These are phyloP conservation scores for Globisporangium radiosum DNA, from an alignment of 352 stramenopile genomes.

Conservation along the genomic window DNA sequence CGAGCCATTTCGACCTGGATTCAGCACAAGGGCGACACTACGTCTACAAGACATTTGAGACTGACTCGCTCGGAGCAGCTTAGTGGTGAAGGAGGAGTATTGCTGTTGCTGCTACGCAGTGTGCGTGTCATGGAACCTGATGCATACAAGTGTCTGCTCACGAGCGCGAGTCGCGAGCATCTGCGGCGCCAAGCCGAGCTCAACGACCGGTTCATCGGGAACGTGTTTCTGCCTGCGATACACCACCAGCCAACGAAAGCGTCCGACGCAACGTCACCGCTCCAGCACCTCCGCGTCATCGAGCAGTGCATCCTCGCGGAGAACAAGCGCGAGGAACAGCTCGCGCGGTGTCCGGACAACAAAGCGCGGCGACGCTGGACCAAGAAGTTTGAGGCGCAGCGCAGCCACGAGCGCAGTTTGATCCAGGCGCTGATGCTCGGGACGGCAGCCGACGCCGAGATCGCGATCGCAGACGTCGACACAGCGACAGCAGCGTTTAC, in stretches of 20 bases:
- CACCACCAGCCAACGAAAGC: constrained; percentile 16
- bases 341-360: constrained; percentile 41
- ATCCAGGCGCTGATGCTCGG: constrained; percentile 56
- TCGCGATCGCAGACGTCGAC: constrained; percentile 29
- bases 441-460: constrained; percentile 17
- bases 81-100: no score
- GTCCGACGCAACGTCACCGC: constrained; percentile 15
- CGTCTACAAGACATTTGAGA: no score
- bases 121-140: constrained; percentile 18
- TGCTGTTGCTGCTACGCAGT: no score
- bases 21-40: no score
- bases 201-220: constrained; percentile 44
- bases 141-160: constrained; percentile 43
- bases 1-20: no score
- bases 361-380: constrained; percentile 38
- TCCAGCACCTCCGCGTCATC: constrained; percentile 63
- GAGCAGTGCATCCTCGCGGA: constrained; percentile 70
- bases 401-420: constrained; percentile 44
- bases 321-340: constrained; percentile 53
- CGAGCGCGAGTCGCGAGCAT: constrained; percentile 36
- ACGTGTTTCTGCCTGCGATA: constrained; percentile 58
- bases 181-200: constrained; percentile 29
- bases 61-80: no score
- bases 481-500: not conserved
- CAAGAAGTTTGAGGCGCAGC: constrained; percentile 54